Base-by-base conservation (phyloP, 257 asterid genomes). In the Nicotiana attenuata region DNA sequence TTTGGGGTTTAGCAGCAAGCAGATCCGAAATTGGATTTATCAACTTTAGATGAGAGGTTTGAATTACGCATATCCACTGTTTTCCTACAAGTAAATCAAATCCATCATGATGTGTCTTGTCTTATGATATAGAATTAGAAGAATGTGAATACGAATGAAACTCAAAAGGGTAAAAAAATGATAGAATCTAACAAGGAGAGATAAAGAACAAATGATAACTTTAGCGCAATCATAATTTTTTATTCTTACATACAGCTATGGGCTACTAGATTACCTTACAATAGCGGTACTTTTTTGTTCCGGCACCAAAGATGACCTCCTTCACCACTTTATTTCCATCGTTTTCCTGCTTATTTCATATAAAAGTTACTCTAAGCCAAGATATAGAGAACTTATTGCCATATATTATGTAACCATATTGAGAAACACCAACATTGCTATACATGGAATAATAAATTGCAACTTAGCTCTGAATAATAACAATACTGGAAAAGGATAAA, bases 311-410 rank as follows among this genome's bases (percentile, higher is more conserved):
- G 57, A 94, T 89, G 83, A 87, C 84, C 83, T 92, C 96, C 61
- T 41, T 88, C 85, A 93, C 90, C 79, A 93, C 89, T 87, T 91
- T 92, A 84, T 89, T 91, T 83, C 97, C 98, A 88, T 93, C 93
- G n/a, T 90, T 84, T 81, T 91, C 97, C 98, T 94, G 41, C 76
- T 52, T 65, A 41, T 16, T 52, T 52, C 55, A 50, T 15, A 80
- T 10, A 9, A 80, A 45, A 47, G 33, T 68, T 59, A 71, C 55
- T 65, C 65, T 19, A 15, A 65, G 26, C 17, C 35, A 17, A 63
- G 61, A 65, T 64, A 80, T 13, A 47, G 28, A 17, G 24, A 64
- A 9, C 10, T 3, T 47, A 64, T 14, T 64, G 52, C 64, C 55
- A 80, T 64, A 64, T 20, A 80, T 45, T 64, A 66, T 45, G 59